Evolutionary conservation across 257 asterid species (phyloP), one percentile per base, ranked within the genome.

Genomic region (Thymus mandschuricus): DNA sequence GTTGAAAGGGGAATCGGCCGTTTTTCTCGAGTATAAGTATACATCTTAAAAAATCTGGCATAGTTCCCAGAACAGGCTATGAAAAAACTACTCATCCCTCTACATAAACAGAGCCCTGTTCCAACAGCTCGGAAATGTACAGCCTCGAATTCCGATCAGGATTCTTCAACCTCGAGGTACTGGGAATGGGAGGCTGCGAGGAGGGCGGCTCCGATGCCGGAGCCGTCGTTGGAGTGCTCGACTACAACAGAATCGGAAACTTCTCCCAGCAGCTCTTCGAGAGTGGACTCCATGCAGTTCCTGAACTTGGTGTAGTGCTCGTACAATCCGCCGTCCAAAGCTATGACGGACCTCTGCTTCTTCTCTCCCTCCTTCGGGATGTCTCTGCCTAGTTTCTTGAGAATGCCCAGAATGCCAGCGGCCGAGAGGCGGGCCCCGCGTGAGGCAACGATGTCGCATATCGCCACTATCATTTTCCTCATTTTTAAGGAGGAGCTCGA

Each of bases 161-260:
- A 60, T 43, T 77, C 89, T 54, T 85, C 84, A 0, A 68, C 69
- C 66, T 78, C 83, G 50, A 78, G 81, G 81, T 93, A 87, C 61
- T 81, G 96, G 13, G 97, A 91, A 72, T 89, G 87, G 13, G 96
- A 82, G n/a, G 98, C 98, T 1, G 97, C 98, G 3, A 95, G 71
- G 43, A 95, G 99, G 35, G 98, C 98, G 15, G 98, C 98, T 51
- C 98, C 99, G 8, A 86, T 76, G 49, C 97, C 98, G 6, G 98
- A 95, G 21, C 99, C 98, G 21, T 92, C 98, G 43, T 83, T 85
- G 5, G 97, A 82, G 10, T 60, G 95, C 83, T 83, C 75, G 28
- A 87, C 57, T 8, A 78, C 76, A 0, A 85, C 44, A 30, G 27
- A 63, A 1, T 76, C 71, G 0, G 75, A 64, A 34, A 41, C 89